Conservation (phyloP, 2,329 filamentous ascomycete species). For the Talaromyces pinophilus region DNA sequence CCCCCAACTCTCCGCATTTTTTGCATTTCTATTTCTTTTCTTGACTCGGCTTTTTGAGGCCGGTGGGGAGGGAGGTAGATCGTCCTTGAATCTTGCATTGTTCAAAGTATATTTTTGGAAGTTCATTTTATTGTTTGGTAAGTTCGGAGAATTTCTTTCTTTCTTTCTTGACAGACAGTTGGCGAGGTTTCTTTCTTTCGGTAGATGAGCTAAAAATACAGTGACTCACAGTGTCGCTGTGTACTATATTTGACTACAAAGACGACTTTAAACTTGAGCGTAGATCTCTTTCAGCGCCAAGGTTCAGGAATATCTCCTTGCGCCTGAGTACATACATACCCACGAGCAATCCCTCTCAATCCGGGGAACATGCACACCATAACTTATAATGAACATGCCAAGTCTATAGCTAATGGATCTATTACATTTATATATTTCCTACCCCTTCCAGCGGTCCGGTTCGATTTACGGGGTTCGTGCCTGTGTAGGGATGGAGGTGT, state of each 20-base stretch:
- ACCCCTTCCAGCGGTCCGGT: neutral
- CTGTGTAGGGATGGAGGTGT: conserved; percentile 2
- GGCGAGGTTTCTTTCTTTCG: neutral
- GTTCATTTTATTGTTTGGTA: neutral
- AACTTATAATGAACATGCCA: neutral
- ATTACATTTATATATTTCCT: neutral
- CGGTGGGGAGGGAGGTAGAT: neutral
- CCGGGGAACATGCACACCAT: neutral
- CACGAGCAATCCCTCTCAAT: neutral
- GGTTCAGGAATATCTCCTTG: neutral
- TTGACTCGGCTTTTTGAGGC: neutral
- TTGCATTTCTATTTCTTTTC: neutral
- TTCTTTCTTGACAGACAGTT: neutral
- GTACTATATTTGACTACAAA: neutral
- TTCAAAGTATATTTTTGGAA: neutral
- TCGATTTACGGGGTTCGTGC: neutral
- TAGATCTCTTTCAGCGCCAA: neutral
- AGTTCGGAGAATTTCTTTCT: conserved; percentile 9
- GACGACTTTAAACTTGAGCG: neutral
- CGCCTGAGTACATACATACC: neutral
- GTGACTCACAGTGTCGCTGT: neutral
- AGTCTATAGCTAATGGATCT: neutral
- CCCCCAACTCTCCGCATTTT: neutral
- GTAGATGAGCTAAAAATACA: neutral
- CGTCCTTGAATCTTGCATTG: conserved; percentile 1